Conservation (phyloP, 257 asterid species). For the Solanum dulcamara region DNA sequence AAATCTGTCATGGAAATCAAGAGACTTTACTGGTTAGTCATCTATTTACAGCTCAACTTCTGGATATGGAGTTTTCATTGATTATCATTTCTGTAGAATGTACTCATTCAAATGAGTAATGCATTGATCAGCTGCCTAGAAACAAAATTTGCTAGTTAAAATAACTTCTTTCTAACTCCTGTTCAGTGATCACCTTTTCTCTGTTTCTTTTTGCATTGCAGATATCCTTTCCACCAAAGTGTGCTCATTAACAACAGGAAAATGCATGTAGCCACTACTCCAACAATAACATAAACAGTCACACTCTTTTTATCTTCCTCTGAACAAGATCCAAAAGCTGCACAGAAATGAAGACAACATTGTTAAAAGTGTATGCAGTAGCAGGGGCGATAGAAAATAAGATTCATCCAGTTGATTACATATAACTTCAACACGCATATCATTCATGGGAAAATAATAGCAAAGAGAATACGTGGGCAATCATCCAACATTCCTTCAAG, state of each 20-base stretch:
- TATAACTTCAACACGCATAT: neutral
- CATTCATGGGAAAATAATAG: neutral
- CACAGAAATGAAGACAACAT: constrained; percentile 1
- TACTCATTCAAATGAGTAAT: neutral
- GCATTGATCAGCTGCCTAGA: neutral
- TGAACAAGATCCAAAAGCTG: constrained; percentile 69
- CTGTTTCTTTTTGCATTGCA: constrained; percentile 24
- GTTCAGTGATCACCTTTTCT: constrained; percentile 30
- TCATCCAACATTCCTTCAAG: neutral
- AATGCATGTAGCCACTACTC: constrained; percentile 25
- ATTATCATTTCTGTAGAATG: neutral
- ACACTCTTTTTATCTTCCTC: constrained; percentile 37
- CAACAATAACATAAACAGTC: constrained; percentile 34
- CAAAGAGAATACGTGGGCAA: neutral
- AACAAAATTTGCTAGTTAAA: neutral
- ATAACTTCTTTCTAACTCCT: neutral
- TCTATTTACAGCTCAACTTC: neutral
- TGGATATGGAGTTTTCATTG: neutral
- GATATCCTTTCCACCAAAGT: constrained; percentile 59
- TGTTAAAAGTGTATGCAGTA: neutral
- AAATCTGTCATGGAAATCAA: constrained; percentile 29
- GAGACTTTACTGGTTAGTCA: neutral
- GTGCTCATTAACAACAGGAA: constrained; percentile 24
- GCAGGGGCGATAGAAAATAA: neutral
- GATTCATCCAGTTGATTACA: neutral